Evolutionary conservation across 495 filamentous ascomycete species (phyloP), one percentile per base, ranked within the genome.

Genomic region (Penicillium riverlandense): DNA sequence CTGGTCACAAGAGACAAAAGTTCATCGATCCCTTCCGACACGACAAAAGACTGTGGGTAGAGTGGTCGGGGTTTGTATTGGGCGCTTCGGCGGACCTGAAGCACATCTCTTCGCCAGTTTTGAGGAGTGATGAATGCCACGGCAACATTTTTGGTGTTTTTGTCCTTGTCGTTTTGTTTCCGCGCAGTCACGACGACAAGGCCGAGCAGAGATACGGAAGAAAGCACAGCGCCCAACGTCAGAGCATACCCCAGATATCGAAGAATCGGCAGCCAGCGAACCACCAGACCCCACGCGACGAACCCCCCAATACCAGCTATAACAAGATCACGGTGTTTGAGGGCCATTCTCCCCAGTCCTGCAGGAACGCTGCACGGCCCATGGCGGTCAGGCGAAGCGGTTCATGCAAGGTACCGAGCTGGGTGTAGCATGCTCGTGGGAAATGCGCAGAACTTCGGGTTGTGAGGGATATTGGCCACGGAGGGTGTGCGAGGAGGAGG

Each of bases 221-320:
- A 65, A 43, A 84, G 43, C 37, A 82, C 47, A 43, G 73, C 63
- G 49, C 90, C 90, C 43, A 77, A 67, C 44, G 81, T 63, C 59
- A 94, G 85, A 40, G 88, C 87, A 58, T 88, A 85, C 53, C 83
- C 86, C 22, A 84, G 72, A 72, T 82, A 94, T 59, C 88, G 85
- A 34, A 95, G 72, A 31, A 78, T 54, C 8, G 90, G 89, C 55
- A 85, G 67, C 84, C 86, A 92, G 66, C 82, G 78, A 47, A 87
- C 80, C 29, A 81, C 76, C 58, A 86, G 81, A 14, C 85, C 87
- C 90, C 90, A 96, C 50, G 88, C 78, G 53, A 96, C 74, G 62
- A 95, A 95, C 50, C 63, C 75, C 59, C 74, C 78, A 52, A 86
- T 64, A 56, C 76, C 77, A 53, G 84, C 79, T 54, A 89, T 55